phyloP scores from a whole-genome alignment of 1,284 basidiomycete species.

The Omphalotus olearius region DNA sequence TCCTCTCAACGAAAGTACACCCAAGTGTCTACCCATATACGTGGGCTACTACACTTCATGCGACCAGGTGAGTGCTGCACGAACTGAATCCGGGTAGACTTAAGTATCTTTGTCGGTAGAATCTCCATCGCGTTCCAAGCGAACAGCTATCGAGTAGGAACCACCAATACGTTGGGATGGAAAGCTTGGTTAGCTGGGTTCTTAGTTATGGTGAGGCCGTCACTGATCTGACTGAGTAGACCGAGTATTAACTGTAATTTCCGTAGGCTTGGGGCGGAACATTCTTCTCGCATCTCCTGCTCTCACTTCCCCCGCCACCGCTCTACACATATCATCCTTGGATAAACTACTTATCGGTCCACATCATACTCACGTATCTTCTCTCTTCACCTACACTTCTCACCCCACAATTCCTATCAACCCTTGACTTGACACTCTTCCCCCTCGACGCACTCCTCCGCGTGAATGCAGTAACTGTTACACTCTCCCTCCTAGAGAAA shows the following conservation, averaged over 20 bases:
- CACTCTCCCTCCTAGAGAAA: constrained; percentile 28
- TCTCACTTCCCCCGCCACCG: constrained; percentile 40
- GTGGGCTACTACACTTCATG: constrained; percentile 35
- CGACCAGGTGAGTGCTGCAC: constrained; percentile 17
- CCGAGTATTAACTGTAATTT: too few species aligned
- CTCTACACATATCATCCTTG: constrained; percentile 39
- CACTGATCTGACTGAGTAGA: too few species aligned
- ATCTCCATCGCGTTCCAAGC: constrained; percentile 17
- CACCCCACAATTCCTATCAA: constrained; percentile 2
- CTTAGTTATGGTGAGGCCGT: constrained; percentile 30
- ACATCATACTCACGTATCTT: constrained; percentile 37
- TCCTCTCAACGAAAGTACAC: constrained; percentile 26
- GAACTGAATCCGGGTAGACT: too few species aligned
- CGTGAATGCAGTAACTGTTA: constrained; percentile 31
- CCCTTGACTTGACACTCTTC: constrained; percentile 38
- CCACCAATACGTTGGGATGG: constrained; percentile 27
- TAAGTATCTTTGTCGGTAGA: too few species aligned
- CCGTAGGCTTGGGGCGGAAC: constrained; percentile 38
- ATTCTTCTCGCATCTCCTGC: constrained; percentile 34
- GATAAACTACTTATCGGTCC: constrained; percentile 41
- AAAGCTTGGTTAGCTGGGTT: constrained; percentile 39
- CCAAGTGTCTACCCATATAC: constrained; percentile 32
- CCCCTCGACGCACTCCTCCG: constrained; percentile 45
- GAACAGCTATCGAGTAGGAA: constrained; percentile 8
- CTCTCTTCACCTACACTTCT: constrained; percentile 24